A percentile compares a stretch with the other conserved stretches of the same genome.
Conservation (phyloP, 768 basidiomycete genomes). For the Lepiota brunneoincarnata region DNA sequence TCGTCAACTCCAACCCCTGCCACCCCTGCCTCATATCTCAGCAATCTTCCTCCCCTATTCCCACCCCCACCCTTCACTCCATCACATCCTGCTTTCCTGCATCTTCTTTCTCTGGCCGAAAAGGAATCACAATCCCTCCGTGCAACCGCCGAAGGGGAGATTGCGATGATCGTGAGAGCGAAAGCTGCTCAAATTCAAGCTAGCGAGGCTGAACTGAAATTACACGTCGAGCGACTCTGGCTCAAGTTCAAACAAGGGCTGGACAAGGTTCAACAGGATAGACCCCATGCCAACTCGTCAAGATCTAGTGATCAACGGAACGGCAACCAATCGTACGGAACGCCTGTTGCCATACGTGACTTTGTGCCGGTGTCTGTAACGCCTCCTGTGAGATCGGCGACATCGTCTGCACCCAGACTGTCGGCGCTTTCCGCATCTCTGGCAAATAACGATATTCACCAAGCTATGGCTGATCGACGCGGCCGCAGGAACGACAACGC, state of each 20-base stretch:
- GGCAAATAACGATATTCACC: conserved; percentile 54
- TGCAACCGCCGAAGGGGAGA: conserved; percentile 54
- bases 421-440: conserved; percentile 76
- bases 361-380: conserved; percentile 51
- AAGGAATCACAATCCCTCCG: conserved; percentile 54
- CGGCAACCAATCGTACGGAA: conserved; percentile 21
- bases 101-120: conserved; percentile 58
- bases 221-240: conserved; percentile 66
- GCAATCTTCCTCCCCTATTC: conserved; percentile 58
- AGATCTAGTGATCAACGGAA: conserved; percentile 13
- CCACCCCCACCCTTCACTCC: conserved; percentile 77
- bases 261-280: conserved; percentile 39
- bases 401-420: conserved; percentile 36
- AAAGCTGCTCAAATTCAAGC: conserved; percentile 56
- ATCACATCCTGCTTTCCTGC: conserved; percentile 66
- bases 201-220: conserved; percentile 50
- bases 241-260: conserved; percentile 49
- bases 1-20: conserved; percentile 26
- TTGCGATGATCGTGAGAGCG: conserved; percentile 48
- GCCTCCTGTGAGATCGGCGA: conserved; percentile 34
- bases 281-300: conserved; percentile 11
- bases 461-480: conserved; percentile 36
- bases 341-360: conserved; percentile 43
- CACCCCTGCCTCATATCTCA: conserved; percentile 37
- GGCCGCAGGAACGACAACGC: conserved; percentile 15